A percentile compares a stretch with the other conserved stretches of the same genome.
phyloP scores from a whole-genome alignment of 2,329 filamentous ascomycete species.

The Achaetomium macrosporum region DNA sequence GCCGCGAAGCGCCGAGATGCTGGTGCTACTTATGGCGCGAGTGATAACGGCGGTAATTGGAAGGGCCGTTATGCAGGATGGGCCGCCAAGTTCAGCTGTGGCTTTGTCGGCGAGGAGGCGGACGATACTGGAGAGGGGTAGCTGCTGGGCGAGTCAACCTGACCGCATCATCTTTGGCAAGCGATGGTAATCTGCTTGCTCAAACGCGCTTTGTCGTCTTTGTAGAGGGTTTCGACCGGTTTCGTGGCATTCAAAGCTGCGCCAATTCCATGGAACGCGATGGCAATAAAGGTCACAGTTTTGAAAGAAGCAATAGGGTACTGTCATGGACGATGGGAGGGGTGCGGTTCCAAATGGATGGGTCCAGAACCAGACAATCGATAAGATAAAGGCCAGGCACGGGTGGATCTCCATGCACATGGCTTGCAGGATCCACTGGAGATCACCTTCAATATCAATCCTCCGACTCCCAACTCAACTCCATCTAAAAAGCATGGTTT shows the following conservation, averaged over 20 bases:
- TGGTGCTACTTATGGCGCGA: not conserved
- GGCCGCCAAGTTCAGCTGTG: not conserved
- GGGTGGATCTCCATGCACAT: too few relatives aligned
- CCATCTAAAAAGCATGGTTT: too few relatives aligned
- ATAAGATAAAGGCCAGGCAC: too few relatives aligned
- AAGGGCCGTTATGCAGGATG: not conserved
- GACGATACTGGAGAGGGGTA: slow-evolving; percentile 7
- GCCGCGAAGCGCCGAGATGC: not conserved
- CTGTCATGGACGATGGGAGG: too few relatives aligned
- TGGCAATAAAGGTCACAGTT: not conserved
- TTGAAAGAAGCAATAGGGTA: too few relatives aligned
- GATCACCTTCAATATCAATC: too few relatives aligned
- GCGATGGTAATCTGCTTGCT: not conserved
- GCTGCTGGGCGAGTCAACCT: slow-evolving; percentile 6
- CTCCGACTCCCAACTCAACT: too few relatives aligned
- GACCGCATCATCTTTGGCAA: slow-evolving; percentile 7
- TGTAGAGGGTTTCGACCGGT: not conserved
- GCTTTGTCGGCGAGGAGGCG: slow-evolving; percentile 2
- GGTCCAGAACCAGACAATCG: too few relatives aligned
- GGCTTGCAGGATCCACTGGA: too few relatives aligned
- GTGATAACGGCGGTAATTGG: not conserved
- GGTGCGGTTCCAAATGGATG: too few relatives aligned
- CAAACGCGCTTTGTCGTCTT: not conserved
- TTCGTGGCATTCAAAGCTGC: not conserved
- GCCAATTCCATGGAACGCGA: not conserved